Conservation (phyloP, 2,329 filamentous ascomycete species). For the Chalara sp. region DNA sequence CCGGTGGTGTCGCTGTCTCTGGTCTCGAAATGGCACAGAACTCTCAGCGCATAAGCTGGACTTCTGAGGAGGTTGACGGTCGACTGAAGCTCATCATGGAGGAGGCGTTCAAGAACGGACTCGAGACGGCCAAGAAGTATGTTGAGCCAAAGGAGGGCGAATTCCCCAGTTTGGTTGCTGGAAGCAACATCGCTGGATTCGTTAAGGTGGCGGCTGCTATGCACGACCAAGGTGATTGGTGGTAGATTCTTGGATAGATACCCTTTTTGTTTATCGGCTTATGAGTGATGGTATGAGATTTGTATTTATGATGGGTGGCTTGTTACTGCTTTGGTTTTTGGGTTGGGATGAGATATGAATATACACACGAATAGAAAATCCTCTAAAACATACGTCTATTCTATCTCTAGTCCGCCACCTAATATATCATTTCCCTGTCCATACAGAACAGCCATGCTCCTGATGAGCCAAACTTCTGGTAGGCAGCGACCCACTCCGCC, state of each 20-base stretch:
- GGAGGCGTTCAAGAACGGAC: slow-evolving; percentile 81
- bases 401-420: too few relatives aligned
- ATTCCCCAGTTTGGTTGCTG: slow-evolving; percentile 83
- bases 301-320: too few relatives aligned
- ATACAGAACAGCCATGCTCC: too few relatives aligned
- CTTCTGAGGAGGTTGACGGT: slow-evolving; percentile 79
- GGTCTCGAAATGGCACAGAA: slow-evolving; percentile 99
- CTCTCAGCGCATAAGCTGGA: slow-evolving; percentile 80
- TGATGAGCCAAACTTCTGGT: too few relatives aligned
- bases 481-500: too few relatives aligned
- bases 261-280: too few relatives aligned
- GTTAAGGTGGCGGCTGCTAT: slow-evolving; percentile 93
- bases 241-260: slow-evolving; percentile 28
- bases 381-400: too few relatives aligned
- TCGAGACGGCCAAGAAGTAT: slow-evolving; percentile 86
- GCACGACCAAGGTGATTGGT: slow-evolving; percentile 97
- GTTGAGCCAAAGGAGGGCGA: slow-evolving; percentile 72
- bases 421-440: too few relatives aligned
- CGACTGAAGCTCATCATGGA: slow-evolving; percentile 95
- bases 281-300: too few relatives aligned
- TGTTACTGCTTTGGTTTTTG: too few relatives aligned
- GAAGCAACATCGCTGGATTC: slow-evolving; percentile 96
- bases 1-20: slow-evolving; percentile 93
- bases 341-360: too few relatives aligned
- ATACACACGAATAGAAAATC: too few relatives aligned